These are phyloP conservation scores for Phytophthora agathidicida DNA, from an alignment of 352 stramenopile genomes.

Conservation along the genomic window DNA sequence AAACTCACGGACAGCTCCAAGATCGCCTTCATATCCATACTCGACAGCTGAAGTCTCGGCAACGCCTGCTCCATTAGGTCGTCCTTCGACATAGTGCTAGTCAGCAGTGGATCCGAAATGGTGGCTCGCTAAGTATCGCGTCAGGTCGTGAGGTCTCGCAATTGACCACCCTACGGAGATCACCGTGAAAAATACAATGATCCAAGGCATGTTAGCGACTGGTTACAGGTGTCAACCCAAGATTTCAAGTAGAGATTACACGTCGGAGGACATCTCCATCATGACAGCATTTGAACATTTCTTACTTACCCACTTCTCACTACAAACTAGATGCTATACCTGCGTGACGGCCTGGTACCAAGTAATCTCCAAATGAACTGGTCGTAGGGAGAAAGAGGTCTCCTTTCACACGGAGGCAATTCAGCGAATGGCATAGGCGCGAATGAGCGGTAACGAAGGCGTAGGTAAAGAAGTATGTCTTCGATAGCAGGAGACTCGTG, in stretches of 20 bases:
- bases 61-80: constrained; percentile 41
- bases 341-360: background rate
- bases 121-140: constrained; percentile 11
- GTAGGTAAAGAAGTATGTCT: no score
- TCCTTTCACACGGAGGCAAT: constrained; percentile 20
- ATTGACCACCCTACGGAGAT: constrained; percentile 1
- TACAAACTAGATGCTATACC: constrained; percentile 17
- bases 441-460: constrained; percentile 2
- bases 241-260: no score
- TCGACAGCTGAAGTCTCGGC: constrained; percentile 42
- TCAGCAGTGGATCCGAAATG: constrained; percentile 24
- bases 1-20: constrained; percentile 40
- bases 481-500: constrained; percentile 3
- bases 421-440: constrained; percentile 25
- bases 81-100: constrained; percentile 42
- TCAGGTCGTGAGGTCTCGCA: background rate
- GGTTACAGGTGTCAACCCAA: constrained; percentile 9
- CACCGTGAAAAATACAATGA: constrained; percentile 15
- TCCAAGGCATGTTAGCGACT: constrained; percentile 21
- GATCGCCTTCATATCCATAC: constrained; percentile 37
- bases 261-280: no score
- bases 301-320: constrained; percentile 20
- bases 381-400: no score
- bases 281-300: background rate
- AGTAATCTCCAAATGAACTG: no score